These are phyloP conservation scores for Hibiscus mutabilis DNA, from an alignment of 345 rosid genomes.

Conservation along the genomic window DNA sequence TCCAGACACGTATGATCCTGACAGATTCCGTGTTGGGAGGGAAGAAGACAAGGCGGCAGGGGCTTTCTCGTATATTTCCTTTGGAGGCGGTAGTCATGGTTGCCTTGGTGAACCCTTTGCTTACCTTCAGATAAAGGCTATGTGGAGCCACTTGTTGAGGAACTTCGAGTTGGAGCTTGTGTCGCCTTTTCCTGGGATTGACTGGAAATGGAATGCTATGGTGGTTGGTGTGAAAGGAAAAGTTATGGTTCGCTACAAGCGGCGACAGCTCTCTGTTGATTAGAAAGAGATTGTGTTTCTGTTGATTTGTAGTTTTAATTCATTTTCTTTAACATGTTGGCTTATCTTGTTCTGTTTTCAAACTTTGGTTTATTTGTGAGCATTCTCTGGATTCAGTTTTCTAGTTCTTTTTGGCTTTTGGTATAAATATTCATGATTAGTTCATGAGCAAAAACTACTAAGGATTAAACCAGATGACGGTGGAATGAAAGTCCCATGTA, in stretches of 20 bases:
- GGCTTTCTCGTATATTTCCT: not conserved
- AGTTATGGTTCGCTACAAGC: not conserved
- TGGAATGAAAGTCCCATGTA: not conserved
- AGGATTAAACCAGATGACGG: no score
- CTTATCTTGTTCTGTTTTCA: not conserved
- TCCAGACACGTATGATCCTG: not conserved
- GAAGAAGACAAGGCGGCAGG: not conserved
- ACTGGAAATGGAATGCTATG: not conserved
- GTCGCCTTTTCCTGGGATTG: not conserved
- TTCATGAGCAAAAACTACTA: not conserved
- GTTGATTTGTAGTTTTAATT: not conserved
- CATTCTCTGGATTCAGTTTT: not conserved
- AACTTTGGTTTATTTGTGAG: not conserved
- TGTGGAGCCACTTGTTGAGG: not conserved
- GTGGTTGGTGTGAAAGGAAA: not conserved
- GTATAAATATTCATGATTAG: not conserved
- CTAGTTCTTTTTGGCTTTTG: not conserved
- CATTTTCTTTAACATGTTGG: not conserved
- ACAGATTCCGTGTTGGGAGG: not conserved
- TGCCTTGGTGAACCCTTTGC: not conserved
- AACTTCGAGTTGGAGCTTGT: not conserved
- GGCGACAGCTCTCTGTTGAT: not conserved
- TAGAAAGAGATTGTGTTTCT: not conserved
- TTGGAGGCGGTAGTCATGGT: not conserved
- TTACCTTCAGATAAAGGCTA: not conserved